These are phyloP conservation scores for Suhomyces tanzawaensis DNA, from an alignment of 805 yeast species.

Conservation along the genomic window DNA sequence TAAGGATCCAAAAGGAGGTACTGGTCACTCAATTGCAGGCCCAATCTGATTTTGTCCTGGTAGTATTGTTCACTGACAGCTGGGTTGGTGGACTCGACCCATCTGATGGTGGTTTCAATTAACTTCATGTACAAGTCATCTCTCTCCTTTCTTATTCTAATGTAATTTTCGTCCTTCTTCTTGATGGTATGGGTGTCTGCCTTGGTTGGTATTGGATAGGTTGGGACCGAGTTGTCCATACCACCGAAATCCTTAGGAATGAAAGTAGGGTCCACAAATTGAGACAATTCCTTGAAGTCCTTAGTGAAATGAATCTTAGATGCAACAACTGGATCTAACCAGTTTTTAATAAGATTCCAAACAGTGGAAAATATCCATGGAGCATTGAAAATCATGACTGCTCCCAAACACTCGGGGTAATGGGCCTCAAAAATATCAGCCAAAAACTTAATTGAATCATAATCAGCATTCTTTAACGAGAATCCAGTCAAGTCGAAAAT, in stretches of 20 bases:
- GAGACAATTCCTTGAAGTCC: constrained; percentile 59
- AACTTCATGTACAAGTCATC: constrained; percentile 51
- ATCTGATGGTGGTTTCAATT: constrained; percentile 61
- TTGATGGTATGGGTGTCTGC: constrained; percentile 46
- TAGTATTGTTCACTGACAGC: constrained; percentile 48
- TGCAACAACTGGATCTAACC: constrained; percentile 97
- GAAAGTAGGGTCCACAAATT: constrained; percentile 55
- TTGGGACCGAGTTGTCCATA: constrained; percentile 51
- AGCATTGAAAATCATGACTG: constrained; percentile 82
- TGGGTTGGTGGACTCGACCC: constrained; percentile 68
- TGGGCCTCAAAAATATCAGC: constrained; percentile 91
- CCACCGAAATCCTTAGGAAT: constrained; percentile 81
- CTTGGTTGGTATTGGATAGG: constrained; percentile 61
- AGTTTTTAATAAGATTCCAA: constrained; percentile 87
- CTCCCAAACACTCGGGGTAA: constrained; percentile 91
- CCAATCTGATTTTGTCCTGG: constrained; percentile 53
- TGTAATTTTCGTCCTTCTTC: constrained; percentile 42
- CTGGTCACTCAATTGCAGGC: constrained; percentile 55
- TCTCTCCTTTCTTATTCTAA: constrained; percentile 50
- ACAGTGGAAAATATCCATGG: constrained; percentile 96
- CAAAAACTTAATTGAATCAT: constrained; percentile 84
- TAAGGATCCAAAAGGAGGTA: constrained; percentile 77
- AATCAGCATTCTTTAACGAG: constrained; percentile 90
- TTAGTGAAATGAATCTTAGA: constrained; percentile 85
- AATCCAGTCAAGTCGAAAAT: constrained; percentile 86